These are phyloP conservation scores for Cytospora leucostoma DNA, from an alignment of 2,329 filamentous ascomycete genomes.

Conservation along the genomic window DNA sequence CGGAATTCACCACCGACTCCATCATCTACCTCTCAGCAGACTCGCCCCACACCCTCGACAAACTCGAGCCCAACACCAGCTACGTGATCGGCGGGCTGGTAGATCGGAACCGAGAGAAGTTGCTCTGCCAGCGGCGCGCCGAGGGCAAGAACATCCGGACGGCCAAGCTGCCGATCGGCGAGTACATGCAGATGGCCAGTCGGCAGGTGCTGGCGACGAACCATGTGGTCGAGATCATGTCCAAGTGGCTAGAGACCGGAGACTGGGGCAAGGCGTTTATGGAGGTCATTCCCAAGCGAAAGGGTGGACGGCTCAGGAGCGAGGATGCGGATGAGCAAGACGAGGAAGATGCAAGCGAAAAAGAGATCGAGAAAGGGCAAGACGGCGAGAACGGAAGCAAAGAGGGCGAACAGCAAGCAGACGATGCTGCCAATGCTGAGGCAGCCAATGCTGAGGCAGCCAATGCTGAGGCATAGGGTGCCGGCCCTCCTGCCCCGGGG, in stretches of 20 bases:
- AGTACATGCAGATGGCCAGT: constrained; percentile 89
- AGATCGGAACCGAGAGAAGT: constrained; percentile 95
- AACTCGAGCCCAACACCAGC: constrained; percentile 82
- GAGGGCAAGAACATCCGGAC: constrained; percentile 76
- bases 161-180: constrained; percentile 89
- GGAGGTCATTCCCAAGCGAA: constrained; percentile 85
- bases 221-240: constrained; percentile 95
- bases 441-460: background rate
- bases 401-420: constrained; percentile 5
- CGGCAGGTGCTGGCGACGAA: constrained; percentile 88
- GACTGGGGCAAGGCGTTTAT: constrained; percentile 93
- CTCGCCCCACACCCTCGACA: constrained; percentile 79
- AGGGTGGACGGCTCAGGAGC: constrained; percentile 70
- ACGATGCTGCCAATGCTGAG: background rate
- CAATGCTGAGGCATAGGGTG: constrained; percentile 3
- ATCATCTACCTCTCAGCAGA: constrained; percentile 91
- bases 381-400: constrained; percentile 5
- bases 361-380: constrained; percentile 3
- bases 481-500: no score
- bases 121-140: constrained; percentile 84
- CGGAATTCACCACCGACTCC: constrained; percentile 41
- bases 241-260: constrained; percentile 84
- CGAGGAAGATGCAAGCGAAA: constrained; percentile 19
- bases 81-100: constrained; percentile 95
- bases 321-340: constrained; percentile 32